These are phyloP conservation scores for Epichloe hybrida DNA, from an alignment of 2,329 filamentous ascomycete genomes.

Conservation along the genomic window DNA sequence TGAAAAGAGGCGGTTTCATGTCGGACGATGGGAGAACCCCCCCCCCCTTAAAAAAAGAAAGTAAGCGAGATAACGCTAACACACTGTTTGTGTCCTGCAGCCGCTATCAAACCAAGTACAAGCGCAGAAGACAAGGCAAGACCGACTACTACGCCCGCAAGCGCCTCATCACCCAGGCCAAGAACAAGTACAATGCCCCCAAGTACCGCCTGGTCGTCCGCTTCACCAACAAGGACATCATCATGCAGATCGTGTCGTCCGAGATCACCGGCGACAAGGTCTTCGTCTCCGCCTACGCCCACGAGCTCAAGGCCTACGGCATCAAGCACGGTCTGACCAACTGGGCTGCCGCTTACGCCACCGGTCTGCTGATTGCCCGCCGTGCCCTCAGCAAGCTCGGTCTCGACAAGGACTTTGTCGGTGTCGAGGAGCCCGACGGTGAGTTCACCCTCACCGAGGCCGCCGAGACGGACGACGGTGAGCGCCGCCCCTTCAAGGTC, in stretches of 20 bases:
- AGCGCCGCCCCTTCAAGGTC: constrained; percentile 98
- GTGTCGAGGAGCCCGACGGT: constrained; percentile 93
- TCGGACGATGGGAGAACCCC: no score
- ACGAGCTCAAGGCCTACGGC: constrained; percentile 96
- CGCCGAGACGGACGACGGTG: constrained; percentile 75
- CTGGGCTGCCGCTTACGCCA: constrained; percentile 96
- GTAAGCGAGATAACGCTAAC: no score
- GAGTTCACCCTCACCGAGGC: constrained; percentile 95
- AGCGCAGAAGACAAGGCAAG: constrained; percentile 89
- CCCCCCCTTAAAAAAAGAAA: no score
- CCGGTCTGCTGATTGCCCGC: constrained; percentile 91
- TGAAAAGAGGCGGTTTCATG: no score
- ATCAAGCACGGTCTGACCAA: constrained; percentile 98
- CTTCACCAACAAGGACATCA: constrained; percentile 99
- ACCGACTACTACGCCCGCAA: constrained; percentile 99
- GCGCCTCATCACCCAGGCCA: constrained; percentile 98
- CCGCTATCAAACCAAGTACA: constrained; percentile 99
- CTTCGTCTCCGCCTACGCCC: constrained; percentile 79
- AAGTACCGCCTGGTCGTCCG: constrained; percentile 99
- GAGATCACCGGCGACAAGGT: constrained; percentile 98
- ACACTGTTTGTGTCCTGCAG: constrained; percentile 29
- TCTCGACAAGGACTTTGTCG: constrained; percentile 81
- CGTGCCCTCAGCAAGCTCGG: constrained; percentile 95
- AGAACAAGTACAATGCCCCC: constrained; percentile 99
- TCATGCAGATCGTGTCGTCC: constrained; percentile 91